phyloP scores from a whole-genome alignment of 2,329 filamentous ascomycete genomes.

The Juglanconis oblonga region DNA sequence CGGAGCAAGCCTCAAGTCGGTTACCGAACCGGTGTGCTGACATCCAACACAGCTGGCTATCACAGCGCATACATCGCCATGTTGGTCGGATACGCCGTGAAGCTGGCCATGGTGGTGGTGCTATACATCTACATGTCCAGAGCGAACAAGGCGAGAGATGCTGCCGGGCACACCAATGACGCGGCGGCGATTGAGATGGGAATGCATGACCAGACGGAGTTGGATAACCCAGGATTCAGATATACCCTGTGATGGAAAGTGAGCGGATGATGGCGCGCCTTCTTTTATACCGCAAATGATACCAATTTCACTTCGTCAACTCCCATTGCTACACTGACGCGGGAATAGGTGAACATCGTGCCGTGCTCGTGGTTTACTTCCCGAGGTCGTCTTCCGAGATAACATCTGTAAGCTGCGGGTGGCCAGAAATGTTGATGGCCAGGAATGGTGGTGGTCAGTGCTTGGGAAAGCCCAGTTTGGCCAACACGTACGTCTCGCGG shows the following conservation, averaged over 20 bases:
- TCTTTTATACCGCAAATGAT: too few relatives aligned
- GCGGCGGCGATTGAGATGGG: constrained; percentile 28
- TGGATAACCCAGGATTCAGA: constrained; percentile 30
- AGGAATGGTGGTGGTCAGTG: too few relatives aligned
- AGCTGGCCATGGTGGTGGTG: constrained; percentile 25
- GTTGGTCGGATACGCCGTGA: constrained; percentile 29
- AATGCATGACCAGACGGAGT: constrained; percentile 30
- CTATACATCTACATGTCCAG: constrained; percentile 30
- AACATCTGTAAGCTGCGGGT: too few relatives aligned
- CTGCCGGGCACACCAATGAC: constrained; percentile 25
- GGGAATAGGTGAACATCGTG: too few relatives aligned
- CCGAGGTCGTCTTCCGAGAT: too few relatives aligned
- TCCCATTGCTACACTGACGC: too few relatives aligned
- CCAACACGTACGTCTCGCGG: too few relatives aligned
- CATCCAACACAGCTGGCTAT: constrained; percentile 23
- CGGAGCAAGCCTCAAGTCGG: not conserved
- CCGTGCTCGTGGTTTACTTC: too few relatives aligned
- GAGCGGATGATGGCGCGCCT: too few relatives aligned
- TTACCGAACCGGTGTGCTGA: not conserved
- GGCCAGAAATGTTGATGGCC: too few relatives aligned
- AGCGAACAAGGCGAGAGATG: constrained; percentile 28
- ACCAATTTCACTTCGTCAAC: too few relatives aligned
- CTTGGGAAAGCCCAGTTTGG: too few relatives aligned
- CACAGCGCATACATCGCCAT: constrained; percentile 32
- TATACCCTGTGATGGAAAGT: constrained; percentile 20